Evolutionary conservation across 2,329 filamentous ascomycete species (phyloP).

Genomic region (Neurospora sp.): DNA sequence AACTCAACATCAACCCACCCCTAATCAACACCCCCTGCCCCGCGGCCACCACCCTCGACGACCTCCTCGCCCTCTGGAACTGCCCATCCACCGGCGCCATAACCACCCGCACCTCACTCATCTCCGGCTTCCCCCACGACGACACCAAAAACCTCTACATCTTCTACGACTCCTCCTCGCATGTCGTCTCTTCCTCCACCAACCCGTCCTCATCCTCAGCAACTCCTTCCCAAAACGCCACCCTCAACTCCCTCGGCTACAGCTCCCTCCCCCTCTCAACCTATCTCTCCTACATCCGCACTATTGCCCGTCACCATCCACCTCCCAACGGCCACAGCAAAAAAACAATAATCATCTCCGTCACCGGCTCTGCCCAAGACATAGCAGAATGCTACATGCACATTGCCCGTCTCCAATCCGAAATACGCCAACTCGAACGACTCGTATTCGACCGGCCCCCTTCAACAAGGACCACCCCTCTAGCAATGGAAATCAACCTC

Average conservation of each 20-base stretch:
- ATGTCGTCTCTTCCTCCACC: slow-evolving; percentile 12
- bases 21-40: slow-evolving; percentile 67
- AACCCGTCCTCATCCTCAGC: slow-evolving; percentile 3
- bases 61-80: slow-evolving; percentile 51
- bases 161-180: slow-evolving; percentile 43
- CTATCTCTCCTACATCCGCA: no score
- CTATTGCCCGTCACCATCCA: no score
- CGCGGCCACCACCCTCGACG: slow-evolving; percentile 58
- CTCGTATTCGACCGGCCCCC: no score
- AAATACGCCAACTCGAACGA: no score
- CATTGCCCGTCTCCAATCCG: slow-evolving; percentile 29
- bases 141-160: slow-evolving; percentile 50
- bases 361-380: slow-evolving; percentile 54
- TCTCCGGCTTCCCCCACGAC: slow-evolving; percentile 55
- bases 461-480: no score
- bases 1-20: slow-evolving; percentile 48
- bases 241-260: slow-evolving; percentile 66
- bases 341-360: slow-evolving; percentile 58
- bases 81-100: slow-evolving; percentile 59
- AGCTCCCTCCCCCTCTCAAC: slow-evolving; percentile 19
- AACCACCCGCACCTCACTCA: slow-evolving; percentile 60
- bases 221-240: slow-evolving; percentile 26
- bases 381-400: slow-evolving; percentile 45
- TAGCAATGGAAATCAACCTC: slow-evolving; percentile 63
- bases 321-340: slow-evolving; percentile 28